Conservation (phyloP, 2,329 filamentous ascomycete genomes). For the Lecanicillium sp. region DNA sequence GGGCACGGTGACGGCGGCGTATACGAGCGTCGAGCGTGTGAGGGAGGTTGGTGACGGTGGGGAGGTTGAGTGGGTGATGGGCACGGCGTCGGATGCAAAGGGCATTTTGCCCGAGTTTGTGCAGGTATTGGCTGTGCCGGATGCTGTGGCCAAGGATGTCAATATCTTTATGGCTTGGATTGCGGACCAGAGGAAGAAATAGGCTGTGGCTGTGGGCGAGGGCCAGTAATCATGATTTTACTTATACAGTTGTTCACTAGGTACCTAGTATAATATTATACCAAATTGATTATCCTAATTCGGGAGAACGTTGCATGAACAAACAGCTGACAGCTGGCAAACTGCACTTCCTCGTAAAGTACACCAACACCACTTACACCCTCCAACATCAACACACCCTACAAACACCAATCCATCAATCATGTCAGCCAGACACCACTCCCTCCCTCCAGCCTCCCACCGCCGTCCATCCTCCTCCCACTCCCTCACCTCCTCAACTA, state of each 20-base stretch:
- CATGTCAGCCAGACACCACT: conserved; percentile 6
- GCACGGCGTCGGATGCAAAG: conserved; percentile 62
- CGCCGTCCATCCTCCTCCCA: conserved; percentile 1
- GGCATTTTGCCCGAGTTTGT: conserved; percentile 58
- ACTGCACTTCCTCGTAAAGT: neutral
- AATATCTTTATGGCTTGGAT: conserved; percentile 60
- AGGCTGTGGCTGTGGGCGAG: too few species aligned
- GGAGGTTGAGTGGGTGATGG: conserved; percentile 67
- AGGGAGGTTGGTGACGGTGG: conserved; percentile 27
- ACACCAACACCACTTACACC: too few species aligned
- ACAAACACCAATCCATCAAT: neutral
- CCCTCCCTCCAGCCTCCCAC: conserved; percentile 1
- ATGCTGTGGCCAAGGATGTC: conserved; percentile 63
- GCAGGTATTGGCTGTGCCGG: conserved; percentile 57
- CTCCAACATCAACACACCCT: neutral
- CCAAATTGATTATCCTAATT: too few species aligned
- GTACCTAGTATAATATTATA: too few species aligned
- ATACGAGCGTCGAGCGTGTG: conserved; percentile 59
- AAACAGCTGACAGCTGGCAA: conserved; percentile 7
- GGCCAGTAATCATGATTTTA: too few species aligned
- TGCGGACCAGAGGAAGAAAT: conserved; percentile 30
- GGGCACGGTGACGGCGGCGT: conserved; percentile 47
- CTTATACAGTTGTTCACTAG: too few species aligned
- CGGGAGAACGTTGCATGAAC: conserved; percentile 8
- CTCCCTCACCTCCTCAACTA: conserved; percentile 1